phyloP scores from a whole-genome alignment of 1,139 yeast species.

The Scheffersomyces illinoinensis region DNA sequence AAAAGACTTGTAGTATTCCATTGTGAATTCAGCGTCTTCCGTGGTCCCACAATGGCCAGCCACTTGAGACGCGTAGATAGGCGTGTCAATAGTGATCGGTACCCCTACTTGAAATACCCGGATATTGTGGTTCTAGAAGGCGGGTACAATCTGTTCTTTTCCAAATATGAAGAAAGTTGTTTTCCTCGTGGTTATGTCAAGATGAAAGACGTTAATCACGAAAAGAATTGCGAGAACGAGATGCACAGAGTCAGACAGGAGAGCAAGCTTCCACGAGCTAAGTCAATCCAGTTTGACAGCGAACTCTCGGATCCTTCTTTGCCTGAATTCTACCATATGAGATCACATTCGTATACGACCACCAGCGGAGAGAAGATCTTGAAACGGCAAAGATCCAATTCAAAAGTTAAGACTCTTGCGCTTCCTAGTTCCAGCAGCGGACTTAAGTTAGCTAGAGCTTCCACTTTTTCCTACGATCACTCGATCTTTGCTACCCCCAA shows the following conservation, averaged over 20 bases:
- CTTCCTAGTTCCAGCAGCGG: constrained; percentile 1
- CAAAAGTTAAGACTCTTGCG: constrained; percentile 10
- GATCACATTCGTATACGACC: constrained; percentile 36
- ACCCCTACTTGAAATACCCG: constrained; percentile 83
- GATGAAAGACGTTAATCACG: constrained; percentile 78
- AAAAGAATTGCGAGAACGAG: constrained; percentile 67
- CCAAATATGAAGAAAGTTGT: constrained; percentile 54
- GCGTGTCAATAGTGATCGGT: constrained; percentile 64
- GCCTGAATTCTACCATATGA: constrained; percentile 14
- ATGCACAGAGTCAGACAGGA: constrained; percentile 68
- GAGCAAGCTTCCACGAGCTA: constrained; percentile 47
- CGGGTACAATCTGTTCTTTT: constrained; percentile 81
- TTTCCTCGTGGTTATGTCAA: constrained; percentile 78
- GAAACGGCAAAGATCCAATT: constrained; percentile 35
- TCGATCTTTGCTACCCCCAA: constrained; percentile 18
- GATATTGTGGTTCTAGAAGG: constrained; percentile 88
- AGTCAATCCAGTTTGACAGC: constrained; percentile 15
- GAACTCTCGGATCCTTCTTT: constrained; percentile 1
- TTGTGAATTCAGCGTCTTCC: constrained; percentile 88
- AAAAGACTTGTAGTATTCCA: constrained; percentile 72
- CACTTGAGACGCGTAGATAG: constrained; percentile 86
- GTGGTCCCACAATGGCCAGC: constrained; percentile 92
- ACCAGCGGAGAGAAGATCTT: constrained; percentile 34
- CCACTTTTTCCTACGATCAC: constrained; percentile 25
- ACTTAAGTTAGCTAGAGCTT: constrained; percentile 17